Conservation (phyloP, 139 green algal genomes). For the Volvox africanus region DNA sequence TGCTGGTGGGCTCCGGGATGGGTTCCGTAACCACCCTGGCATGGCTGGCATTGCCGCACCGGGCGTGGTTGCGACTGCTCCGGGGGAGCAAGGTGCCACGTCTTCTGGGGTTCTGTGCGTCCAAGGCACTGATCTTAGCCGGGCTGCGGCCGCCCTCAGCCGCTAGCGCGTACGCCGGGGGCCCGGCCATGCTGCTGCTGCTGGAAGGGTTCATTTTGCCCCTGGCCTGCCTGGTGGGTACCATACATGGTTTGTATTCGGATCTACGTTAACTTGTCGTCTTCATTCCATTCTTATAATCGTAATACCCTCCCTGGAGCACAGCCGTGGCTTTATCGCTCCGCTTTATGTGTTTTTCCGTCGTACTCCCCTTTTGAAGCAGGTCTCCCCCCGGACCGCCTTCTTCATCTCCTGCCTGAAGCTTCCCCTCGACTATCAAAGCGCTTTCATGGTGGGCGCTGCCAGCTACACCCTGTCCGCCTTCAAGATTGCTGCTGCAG, state of each 20-base stretch:
- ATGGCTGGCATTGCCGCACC: constrained; percentile 17
- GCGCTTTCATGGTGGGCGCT: neutral
- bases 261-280: no score
- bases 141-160: neutral
- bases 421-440: neutral
- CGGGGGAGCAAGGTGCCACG: neutral
- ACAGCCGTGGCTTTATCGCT: no score
- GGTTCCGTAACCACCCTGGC: constrained; percentile 1
- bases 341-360: no score
- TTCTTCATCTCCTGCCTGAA: neutral
- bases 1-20: neutral
- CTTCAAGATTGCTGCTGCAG: neutral
- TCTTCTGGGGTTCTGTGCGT: neutral
- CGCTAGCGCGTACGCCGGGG: neutral
- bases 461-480: neutral
- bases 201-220: constrained; percentile 26
- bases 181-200: constrained; percentile 27
- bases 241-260: no score
- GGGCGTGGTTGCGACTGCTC: neutral
- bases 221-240: constrained; percentile 2
- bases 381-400: constrained; percentile 5
- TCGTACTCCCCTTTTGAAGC: neutral
- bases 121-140: constrained; percentile 5
- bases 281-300: no score
- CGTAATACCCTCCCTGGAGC: no score